Conservation (phyloP, 140 eudicot species). For the Bidens hawaiensis region DNA sequence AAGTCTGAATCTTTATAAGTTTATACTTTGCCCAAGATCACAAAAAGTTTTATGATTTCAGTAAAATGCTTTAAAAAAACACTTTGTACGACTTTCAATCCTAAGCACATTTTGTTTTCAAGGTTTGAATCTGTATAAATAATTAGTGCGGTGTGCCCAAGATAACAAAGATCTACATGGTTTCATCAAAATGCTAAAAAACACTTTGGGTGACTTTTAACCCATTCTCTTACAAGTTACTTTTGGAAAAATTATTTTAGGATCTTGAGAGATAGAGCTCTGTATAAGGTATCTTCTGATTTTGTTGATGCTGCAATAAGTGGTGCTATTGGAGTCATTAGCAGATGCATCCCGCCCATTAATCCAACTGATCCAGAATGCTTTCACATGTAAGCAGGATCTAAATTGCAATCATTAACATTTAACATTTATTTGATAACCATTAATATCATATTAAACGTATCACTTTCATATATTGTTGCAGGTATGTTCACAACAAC, state of each 20-base stretch:
- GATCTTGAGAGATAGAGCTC: conserved; percentile 95
- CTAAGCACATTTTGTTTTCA: background rate
- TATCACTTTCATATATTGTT: background rate
- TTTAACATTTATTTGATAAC: background rate
- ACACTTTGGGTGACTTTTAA: background rate
- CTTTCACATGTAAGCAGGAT: too few species aligned
- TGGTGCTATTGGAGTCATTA: conserved; percentile 98
- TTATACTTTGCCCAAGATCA: background rate
- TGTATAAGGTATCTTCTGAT: conserved; percentile 90
- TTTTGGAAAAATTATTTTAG: conserved; percentile 20
- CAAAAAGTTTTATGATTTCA: background rate
- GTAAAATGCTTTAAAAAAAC: background rate
- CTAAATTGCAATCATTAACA: too few species aligned
- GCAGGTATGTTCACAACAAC: conserved; percentile 97
- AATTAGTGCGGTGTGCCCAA: background rate
- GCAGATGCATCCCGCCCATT: conserved; percentile 96
- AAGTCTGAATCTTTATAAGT: background rate
- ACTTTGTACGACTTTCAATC: too few species aligned
- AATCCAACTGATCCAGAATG: conserved; percentile 88
- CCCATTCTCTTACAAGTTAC: background rate
- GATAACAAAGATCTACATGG: background rate
- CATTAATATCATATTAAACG: background rate
- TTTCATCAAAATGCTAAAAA: background rate
- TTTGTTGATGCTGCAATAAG: conserved; percentile 98
- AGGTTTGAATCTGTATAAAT: background rate